These are phyloP conservation scores for Skeletonema tropicum DNA, from an alignment of 108 stramenopile genomes.

Conservation along the genomic window DNA sequence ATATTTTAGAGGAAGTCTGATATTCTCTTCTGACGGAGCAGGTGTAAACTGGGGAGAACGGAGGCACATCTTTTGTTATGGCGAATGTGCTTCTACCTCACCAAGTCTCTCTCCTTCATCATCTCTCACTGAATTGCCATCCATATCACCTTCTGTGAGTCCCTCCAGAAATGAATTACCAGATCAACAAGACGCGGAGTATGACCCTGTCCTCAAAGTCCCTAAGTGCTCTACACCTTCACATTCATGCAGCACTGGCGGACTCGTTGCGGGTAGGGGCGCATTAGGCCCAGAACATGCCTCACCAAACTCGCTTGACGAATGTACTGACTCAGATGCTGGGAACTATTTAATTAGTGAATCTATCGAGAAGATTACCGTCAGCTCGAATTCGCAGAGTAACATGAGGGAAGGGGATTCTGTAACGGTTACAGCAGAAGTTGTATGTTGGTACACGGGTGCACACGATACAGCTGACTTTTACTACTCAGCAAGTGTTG, in stretches of 20 bases:
- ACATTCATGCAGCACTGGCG: not conserved
- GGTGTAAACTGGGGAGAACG: not conserved
- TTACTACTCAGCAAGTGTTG: not conserved
- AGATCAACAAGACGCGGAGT: not conserved
- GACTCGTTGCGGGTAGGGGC: not conserved
- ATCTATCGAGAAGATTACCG: slow-evolving; percentile 1
- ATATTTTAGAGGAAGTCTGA: not conserved
- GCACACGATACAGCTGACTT: not conserved
- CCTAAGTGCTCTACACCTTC: not conserved
- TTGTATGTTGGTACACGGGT: not conserved
- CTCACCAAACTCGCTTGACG: not conserved
- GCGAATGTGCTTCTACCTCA: not conserved
- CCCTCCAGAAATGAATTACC: not conserved
- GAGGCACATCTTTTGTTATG: slow-evolving; percentile 2
- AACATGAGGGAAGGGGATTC: not conserved
- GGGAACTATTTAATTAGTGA: not conserved
- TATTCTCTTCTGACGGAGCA: not conserved
- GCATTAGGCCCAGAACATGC: not conserved
- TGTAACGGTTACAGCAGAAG: not conserved
- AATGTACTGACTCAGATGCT: not conserved
- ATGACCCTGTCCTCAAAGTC: not conserved
- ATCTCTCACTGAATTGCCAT: not conserved
- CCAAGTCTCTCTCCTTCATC: not conserved
- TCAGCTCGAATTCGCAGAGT: not conserved
- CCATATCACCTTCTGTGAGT: not conserved